Conservation (phyloP, 1,139 yeast species). For the Hansenula lynferdii region DNA sequence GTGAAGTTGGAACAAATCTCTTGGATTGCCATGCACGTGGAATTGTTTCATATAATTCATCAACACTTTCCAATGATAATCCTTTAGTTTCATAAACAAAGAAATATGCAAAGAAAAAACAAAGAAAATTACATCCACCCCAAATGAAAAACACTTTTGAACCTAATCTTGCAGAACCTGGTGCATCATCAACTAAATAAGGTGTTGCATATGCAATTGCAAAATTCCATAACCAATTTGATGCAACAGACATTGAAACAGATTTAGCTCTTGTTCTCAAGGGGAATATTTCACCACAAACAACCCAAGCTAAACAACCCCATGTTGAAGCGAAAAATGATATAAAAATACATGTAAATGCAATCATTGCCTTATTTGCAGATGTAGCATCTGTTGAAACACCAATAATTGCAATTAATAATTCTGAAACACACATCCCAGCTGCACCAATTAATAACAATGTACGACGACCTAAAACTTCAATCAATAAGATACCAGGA, state of each 20-base stretch:
- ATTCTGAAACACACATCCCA: slow-evolving; percentile 56
- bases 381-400: slow-evolving; percentile 31
- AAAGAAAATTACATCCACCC: slow-evolving; percentile 44
- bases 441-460: slow-evolving; percentile 48
- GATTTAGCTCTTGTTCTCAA: slow-evolving; percentile 72
- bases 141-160: slow-evolving; percentile 71
- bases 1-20: slow-evolving; percentile 39
- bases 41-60: slow-evolving; percentile 44
- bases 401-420: slow-evolving; percentile 59
- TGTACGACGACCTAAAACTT: slow-evolving; percentile 48
- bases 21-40: slow-evolving; percentile 40
- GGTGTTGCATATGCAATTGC: slow-evolving; percentile 71
- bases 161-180: slow-evolving; percentile 57
- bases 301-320: slow-evolving; percentile 82
- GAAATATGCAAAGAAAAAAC: slow-evolving; percentile 47
- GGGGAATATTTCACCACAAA: slow-evolving; percentile 70
- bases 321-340: slow-evolving; percentile 73
- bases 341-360: slow-evolving; percentile 67
- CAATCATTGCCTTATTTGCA: slow-evolving; percentile 55
- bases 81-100: slow-evolving; percentile 65
- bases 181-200: slow-evolving; percentile 58
- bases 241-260: slow-evolving; percentile 67
- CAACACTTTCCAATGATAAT: slow-evolving; percentile 61
- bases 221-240: slow-evolving; percentile 78
- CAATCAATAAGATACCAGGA: slow-evolving; percentile 58